Evolutionary conservation across 371 early-diverging fungal species (phyloP), one percentile per base, ranked within the genome.

Genomic region (Mucor irregularis): DNA sequence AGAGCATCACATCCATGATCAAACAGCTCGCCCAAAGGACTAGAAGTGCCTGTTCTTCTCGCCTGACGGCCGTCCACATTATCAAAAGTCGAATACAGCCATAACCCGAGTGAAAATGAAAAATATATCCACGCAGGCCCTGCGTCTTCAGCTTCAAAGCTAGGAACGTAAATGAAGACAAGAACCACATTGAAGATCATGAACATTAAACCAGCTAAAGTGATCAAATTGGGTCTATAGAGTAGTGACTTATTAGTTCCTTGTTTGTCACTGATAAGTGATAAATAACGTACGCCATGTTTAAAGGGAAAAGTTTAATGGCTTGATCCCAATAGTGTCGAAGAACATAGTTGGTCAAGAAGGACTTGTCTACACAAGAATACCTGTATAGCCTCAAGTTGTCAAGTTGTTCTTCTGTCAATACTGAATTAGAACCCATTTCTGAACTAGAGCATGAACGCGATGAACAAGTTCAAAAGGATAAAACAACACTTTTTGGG

Each of bases 31-130:
- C 99, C 99, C 22, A 98, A 81, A 5, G 98, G 95, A n/a, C 93
- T 92, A 2, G 90, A 88, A 3, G 92, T 78, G n/a, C 90, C 89
- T 17, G 97, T 97, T 52, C 93, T 79, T 49, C 99, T 78, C 16
- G 98, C 99, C 74, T 99, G 99, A 75, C 94, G 94, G 38, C 99
- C 99, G 69, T 99, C 99, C 40, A 99, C 91, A 62, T 92, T 93
- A 73, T 99, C 99, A 69, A 96, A 91, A 5, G 96, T 93, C 37
- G 93, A 93, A 71, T 98, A 98, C 34, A 96, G 68, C 90, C 94
- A 97, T 56, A 98, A 69, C 24, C 93, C 92, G 21, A 90, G 59
- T 8, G 90, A 91, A 76, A 87, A 94, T 57, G 89, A 89, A 53
- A 73, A 66, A 38, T 76, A 73, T 3, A 76, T 43, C 76, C 76